Percentiles rank a stretch among this genome's conserved stretches.
Evolutionary conservation across 1,284 basidiomycete genomes (phyloP).

Genomic region (Moesziomyces sp.): DNA sequence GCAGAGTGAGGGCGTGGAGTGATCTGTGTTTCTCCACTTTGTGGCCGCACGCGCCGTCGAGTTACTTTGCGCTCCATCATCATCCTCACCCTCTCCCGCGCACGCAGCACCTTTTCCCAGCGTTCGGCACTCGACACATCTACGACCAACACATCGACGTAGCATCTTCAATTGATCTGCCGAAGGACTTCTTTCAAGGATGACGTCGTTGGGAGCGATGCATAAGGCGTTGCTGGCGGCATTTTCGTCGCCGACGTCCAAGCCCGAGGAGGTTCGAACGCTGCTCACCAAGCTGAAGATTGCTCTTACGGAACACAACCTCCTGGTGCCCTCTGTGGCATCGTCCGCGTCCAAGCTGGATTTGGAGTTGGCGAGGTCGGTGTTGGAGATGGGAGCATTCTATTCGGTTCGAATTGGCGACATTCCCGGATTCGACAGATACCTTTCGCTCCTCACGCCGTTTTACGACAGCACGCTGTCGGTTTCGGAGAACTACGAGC

Average conservation of each 20-base stretch:
- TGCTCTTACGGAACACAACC: slow-evolving; percentile 79
- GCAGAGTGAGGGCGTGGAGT: slow-evolving; percentile 3
- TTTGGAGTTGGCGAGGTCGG: slow-evolving; percentile 76
- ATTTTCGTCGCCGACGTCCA: slow-evolving; percentile 19
- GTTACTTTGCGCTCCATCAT: not conserved
- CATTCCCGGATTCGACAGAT: slow-evolving; percentile 91
- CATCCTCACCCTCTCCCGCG: not conserved
- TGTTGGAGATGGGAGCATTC: slow-evolving; percentile 94
- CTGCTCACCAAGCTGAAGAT: slow-evolving; percentile 72
- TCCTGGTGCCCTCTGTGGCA: slow-evolving; percentile 74
- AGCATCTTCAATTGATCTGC: not conserved
- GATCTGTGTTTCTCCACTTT: slow-evolving; percentile 28
- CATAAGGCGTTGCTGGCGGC: slow-evolving; percentile 36
- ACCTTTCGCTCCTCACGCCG: slow-evolving; percentile 89
- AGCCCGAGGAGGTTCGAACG: slow-evolving; percentile 32
- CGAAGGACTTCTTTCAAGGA: not conserved
- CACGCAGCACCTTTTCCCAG: not conserved
- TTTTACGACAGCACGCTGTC: slow-evolving; percentile 84
- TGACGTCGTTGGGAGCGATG: slow-evolving; percentile 5
- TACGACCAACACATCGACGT: not conserved
- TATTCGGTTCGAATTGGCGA: slow-evolving; percentile 88
- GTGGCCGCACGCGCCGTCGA: slow-evolving; percentile 4
- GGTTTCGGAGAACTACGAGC: slow-evolving; percentile 83
- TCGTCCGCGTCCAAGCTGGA: slow-evolving; percentile 2
- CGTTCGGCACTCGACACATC: too few relatives aligned